A percentile compares a stretch with the other conserved stretches of the same genome.
These are phyloP conservation scores for Drechslerella dactyloides DNA, from an alignment of 2,329 filamentous ascomycete species.

Conservation along the genomic window DNA sequence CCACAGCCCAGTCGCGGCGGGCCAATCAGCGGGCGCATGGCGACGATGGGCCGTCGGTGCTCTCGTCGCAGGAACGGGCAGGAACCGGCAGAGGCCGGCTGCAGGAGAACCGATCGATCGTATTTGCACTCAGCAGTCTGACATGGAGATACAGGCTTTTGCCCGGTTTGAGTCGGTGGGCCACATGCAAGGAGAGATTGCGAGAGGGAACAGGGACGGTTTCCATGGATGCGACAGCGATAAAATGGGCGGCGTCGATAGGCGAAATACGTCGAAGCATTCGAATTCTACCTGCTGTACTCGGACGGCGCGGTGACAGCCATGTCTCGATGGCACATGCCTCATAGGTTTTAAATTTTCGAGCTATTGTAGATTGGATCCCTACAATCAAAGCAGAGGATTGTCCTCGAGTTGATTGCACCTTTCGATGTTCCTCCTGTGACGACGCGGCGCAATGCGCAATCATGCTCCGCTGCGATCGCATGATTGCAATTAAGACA, in stretches of 20 bases:
- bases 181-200: slow-evolving; percentile 20
- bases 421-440: too few species aligned
- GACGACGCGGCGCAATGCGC: too few species aligned
- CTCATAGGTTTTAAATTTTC: too few species aligned
- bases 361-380: too few species aligned
- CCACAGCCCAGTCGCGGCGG: slow-evolving; percentile 29
- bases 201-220: slow-evolving; percentile 18
- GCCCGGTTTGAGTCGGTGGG: not conserved
- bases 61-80: slow-evolving; percentile 21
- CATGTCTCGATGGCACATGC: too few species aligned
- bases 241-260: not conserved
- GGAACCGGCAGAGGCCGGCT: slow-evolving; percentile 35
- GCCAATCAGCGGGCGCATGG: slow-evolving; percentile 42
- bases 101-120: too few species aligned
- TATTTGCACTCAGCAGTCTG: too few species aligned
- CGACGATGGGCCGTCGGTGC: slow-evolving; percentile 22
- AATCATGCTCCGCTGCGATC: too few species aligned
- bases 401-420: too few species aligned
- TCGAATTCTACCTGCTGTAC: not conserved
- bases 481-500: too few species aligned
- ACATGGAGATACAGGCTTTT: not conserved
- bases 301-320: too few species aligned
- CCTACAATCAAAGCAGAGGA: too few species aligned
- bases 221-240: slow-evolving; percentile 6
- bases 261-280: not conserved